Conservation (phyloP, 257 asterid genomes). For the Lycium barbarum region DNA sequence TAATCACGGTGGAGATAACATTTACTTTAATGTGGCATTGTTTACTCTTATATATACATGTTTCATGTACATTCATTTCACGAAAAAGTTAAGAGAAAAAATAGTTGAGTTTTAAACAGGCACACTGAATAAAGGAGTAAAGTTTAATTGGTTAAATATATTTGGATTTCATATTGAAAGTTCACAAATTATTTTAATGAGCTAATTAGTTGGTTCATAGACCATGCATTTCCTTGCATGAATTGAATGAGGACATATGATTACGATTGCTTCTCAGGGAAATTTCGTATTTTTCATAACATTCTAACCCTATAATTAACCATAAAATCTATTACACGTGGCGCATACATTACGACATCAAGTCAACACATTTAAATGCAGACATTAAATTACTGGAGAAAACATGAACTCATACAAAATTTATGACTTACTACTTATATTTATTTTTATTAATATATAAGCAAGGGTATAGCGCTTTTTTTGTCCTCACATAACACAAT, state of each 20-base stretch:
- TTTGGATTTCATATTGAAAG: background rate
- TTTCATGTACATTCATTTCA: background rate
- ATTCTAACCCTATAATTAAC: background rate
- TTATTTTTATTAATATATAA: too few species aligned
- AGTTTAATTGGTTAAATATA: background rate
- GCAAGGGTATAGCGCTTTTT: too few species aligned
- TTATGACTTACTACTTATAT: too few species aligned
- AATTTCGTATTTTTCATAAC: background rate
- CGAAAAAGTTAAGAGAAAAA: background rate
- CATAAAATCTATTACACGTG: too few species aligned
- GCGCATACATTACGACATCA: background rate
- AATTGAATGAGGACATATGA: background rate
- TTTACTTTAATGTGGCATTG: background rate
- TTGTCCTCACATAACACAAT: too few species aligned
- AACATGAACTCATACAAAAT: background rate
- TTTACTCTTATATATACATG: too few species aligned
- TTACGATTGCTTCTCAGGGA: background rate
- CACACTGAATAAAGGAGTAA: too few species aligned
- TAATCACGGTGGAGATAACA: background rate
- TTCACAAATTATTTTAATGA: background rate
- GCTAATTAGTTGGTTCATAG: background rate
- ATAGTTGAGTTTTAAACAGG: background rate
- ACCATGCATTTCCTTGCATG: background rate
- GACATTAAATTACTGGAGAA: background rate
- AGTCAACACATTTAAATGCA: background rate